Base-by-base conservation (phyloP, 768 basidiomycete species). In the Xerocomus brunneocitrinus region DNA sequence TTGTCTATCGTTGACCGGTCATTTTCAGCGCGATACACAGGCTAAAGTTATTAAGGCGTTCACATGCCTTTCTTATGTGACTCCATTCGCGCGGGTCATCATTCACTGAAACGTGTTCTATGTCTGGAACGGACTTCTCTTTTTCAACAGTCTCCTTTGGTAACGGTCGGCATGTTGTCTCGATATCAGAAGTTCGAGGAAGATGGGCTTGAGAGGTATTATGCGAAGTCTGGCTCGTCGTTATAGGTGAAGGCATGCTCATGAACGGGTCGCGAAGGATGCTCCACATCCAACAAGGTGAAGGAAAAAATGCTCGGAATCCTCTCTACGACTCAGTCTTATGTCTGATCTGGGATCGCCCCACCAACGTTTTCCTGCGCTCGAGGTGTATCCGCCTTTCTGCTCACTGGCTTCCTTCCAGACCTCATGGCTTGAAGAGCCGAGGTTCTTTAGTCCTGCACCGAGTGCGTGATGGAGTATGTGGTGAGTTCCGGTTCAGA, bases 1-100 rank as follows among this genome's bases (percentile, higher is more conserved):
- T 45, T n/a, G 55, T 60, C 69, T 67, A 46, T 42, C 25, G 31
- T 36, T 7, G 8, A 41, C 52, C 41, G 43, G 14, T 49, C 27
- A 30, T 47, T 43, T 34, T 48, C 43, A 42, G 24, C 14, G 4
- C 14, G 4, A 8, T 32, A 34, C 34, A 24, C n/a, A 50, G n/a
- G 13, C 9, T 27, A 31, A 56, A 41, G 19, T 24, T 13, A 49
- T 46, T 10, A 24, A 31, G 32, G 32, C 3, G 12, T 34, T 25
- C 30, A 56, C 69, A 28, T 47, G 80, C 84, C 75, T 87, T 87
- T 58, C 80, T 76, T 32, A 74, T 47, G 28, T 58, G 53, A 8
- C 79, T 78, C 85, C 85, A 87, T 54, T 70, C 62, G 47, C 83
- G 76, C 12, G 85, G 85, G 65, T 87, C 85, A 56, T 87, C 76